Evolutionary conservation across 257 asterid species (phyloP), one percentile per base, ranked within the genome.

Genomic region (Scutellaria minor): DNA sequence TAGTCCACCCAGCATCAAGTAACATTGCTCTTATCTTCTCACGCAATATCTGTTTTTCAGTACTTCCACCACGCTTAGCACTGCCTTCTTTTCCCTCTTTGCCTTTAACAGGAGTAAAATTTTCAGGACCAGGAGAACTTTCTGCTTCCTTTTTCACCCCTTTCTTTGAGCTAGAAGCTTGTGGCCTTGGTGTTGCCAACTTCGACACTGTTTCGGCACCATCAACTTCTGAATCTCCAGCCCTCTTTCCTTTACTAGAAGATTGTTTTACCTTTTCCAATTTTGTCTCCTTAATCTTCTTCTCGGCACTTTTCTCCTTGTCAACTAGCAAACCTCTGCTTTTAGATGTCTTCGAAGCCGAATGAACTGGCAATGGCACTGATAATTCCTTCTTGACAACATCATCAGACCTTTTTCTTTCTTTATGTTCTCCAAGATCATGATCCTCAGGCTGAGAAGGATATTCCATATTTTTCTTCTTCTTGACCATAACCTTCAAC

Each of bases 401-500:
- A 73, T 76, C 81, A 47, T 78, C 81, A n/a, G 85, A 37, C 73
- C 62, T 85, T 75, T 82, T 84, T 70, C 83, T 79, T 61, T 57
- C 85, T 69, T 81, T 85, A 84, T 63, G 69, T 40, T 77, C 85
- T 60, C 65, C 72, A 37, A 45, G 62, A 55, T 72, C 84, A 68
- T 69, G 72, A 73, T 52, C 63, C 79, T 78, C 78, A 54, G 70
- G 63, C 41, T 75, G 76, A 71, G 85, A 61, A 7, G 82, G 69
- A 68, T 74, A 67, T 54, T 77, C 92, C 72, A 76, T 51, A 63
- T 80, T 86, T 57, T 87, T 88, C 86, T 88, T 92, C 83, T 88
- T 95, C 76, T 89, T 88, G 60, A 89, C 94, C 99, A 86, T 92
- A 69, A 92, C 97, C 85, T 95, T 92, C 83, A 95, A 73, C 58